phyloP scores from a whole-genome alignment of 345 rosid species.

The Anastatica hierochuntica region DNA sequence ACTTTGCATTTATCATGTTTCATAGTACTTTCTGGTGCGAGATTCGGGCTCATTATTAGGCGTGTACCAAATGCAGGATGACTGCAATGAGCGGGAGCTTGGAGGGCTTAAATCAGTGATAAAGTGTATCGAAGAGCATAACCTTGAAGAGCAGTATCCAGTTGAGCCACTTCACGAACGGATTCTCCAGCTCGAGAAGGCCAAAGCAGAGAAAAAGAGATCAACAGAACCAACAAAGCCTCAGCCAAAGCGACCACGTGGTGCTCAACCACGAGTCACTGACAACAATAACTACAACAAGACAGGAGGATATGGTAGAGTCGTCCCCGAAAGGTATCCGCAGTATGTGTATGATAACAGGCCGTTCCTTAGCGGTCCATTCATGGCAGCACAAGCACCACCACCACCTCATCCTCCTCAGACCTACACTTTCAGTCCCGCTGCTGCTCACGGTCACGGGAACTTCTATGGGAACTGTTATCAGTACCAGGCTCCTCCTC shows the following conservation, averaged over 20 bases:
- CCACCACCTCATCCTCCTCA: conserved; percentile 51
- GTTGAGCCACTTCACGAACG: conserved; percentile 57
- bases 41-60: background rate
- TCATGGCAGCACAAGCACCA: conserved; percentile 55
- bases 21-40: conserved; percentile 1
- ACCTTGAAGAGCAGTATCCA: conserved; percentile 77
- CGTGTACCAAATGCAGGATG: conserved; percentile 37
- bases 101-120: conserved; percentile 70
- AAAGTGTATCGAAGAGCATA: conserved; percentile 95
- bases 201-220: conserved; percentile 85
- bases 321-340: conserved; percentile 53
- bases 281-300: conserved; percentile 23
- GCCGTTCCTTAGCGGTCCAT: conserved; percentile 44
- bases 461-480: conserved; percentile 90
- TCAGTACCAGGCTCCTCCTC: conserved; percentile 70
- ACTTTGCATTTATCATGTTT: background rate
- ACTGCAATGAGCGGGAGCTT: conserved; percentile 78
- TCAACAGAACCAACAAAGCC: conserved; percentile 80
- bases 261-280: conserved; percentile 51
- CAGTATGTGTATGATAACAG: conserved; percentile 79
- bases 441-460: conserved; percentile 67
- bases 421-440: conserved; percentile 58
- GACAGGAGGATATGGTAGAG: conserved; percentile 53
- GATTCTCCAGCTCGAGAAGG: conserved; percentile 79
- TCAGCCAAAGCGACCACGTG: conserved; percentile 86